phyloP scores from a whole-genome alignment of 192 early-diverging fungal genomes.

The Rhizophlyctis rosea region DNA sequence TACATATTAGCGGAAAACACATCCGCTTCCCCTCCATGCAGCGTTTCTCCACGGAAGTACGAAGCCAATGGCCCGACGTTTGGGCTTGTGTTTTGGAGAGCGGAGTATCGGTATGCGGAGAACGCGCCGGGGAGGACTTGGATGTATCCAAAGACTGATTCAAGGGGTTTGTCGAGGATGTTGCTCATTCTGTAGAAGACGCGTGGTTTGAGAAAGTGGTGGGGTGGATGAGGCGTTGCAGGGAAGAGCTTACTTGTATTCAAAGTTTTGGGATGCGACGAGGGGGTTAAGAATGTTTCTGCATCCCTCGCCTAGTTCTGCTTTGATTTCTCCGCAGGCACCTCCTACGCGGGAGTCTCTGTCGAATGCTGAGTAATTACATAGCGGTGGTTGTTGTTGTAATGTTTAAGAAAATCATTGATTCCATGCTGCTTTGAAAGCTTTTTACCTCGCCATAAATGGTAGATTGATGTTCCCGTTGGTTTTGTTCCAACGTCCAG shows the following conservation, averaged over 20 bases:
- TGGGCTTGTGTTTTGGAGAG: constrained; percentile 65
- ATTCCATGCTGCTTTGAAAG: neutral
- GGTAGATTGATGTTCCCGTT: constrained; percentile 63
- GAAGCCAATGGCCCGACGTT: constrained; percentile 63
- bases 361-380: constrained; percentile 79
- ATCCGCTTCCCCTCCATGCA: constrained; percentile 40
- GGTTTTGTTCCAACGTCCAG: constrained; percentile 81
- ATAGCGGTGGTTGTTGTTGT: constrained; percentile 47
- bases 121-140: constrained; percentile 90
- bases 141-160: constrained; percentile 92
- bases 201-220: constrained; percentile 51
- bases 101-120: constrained; percentile 73
- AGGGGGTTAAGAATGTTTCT: constrained; percentile 67
- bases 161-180: constrained; percentile 75
- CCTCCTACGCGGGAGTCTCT: constrained; percentile 67
- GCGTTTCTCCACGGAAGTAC: constrained; percentile 75
- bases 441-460: constrained; percentile 63
- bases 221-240: neutral
- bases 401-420: neutral
- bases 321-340: constrained; percentile 82
- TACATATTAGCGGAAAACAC: constrained; percentile 71
- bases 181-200: constrained; percentile 39
- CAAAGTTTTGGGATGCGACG: constrained; percentile 83
- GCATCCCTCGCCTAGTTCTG: constrained; percentile 57
- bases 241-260: constrained; percentile 84